phyloP scores from a whole-genome alignment of 306 rosid species.

The Fagus sylvatica region DNA sequence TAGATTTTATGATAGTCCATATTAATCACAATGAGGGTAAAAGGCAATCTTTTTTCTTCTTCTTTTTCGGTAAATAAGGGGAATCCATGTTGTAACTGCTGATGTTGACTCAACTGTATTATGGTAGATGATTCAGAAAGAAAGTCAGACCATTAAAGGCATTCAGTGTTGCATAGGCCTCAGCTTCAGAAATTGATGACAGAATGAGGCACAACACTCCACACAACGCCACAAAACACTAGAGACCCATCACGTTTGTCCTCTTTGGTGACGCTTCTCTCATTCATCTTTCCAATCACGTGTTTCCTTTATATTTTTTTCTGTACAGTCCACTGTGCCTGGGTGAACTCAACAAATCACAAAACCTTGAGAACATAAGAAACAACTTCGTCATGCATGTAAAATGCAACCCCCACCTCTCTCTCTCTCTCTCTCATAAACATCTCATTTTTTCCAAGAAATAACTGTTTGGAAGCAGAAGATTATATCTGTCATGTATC shows the following conservation, averaged over 20 bases:
- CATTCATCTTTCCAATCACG: slow-evolving; percentile 7
- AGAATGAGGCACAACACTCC: slow-evolving; percentile 31
- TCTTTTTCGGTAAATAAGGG: neutral
- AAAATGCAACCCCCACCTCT: no score
- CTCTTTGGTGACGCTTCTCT: slow-evolving; percentile 1
- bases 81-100: slow-evolving; percentile 44
- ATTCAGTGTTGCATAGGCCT: slow-evolving; percentile 40
- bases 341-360: neutral
- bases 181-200: slow-evolving; percentile 41
- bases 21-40: slow-evolving; percentile 8
- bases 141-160: slow-evolving; percentile 31
- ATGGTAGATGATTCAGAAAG: slow-evolving; percentile 44
- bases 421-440: neutral
- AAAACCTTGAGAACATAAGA: neutral
- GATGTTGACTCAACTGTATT: slow-evolving; percentile 48
- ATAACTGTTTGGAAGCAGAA: neutral
- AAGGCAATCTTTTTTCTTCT: neutral
- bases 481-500: no score
- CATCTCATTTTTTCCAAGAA: neutral
- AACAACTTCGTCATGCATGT: no score
- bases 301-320: neutral
- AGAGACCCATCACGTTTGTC: neutral
- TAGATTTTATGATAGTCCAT: slow-evolving; percentile 5
- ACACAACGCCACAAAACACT: neutral
- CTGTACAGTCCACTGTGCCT: neutral